These are phyloP conservation scores for Neurospora sp. DNA, from an alignment of 495 filamentous ascomycete species.

Conservation along the genomic window DNA sequence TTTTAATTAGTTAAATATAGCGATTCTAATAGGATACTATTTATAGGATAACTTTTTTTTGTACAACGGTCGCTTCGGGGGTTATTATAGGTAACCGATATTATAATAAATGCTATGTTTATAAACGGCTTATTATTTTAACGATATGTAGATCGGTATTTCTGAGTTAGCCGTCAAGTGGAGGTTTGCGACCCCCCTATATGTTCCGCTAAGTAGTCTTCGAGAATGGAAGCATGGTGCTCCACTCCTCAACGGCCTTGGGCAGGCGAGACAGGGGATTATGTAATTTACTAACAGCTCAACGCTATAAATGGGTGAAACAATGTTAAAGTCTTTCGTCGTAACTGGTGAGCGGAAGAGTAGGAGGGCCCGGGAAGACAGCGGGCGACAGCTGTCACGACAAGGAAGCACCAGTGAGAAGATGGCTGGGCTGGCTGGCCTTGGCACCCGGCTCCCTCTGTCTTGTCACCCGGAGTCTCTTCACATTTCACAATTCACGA, in stretches of 20 bases:
- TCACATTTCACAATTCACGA: not conserved
- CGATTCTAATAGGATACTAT: too few relatives aligned
- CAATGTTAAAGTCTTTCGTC: not conserved
- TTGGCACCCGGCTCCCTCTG: not conserved
- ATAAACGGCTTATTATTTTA: too few relatives aligned
- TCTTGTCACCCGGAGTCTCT: not conserved
- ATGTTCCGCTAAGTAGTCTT: too few relatives aligned
- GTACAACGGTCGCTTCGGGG: too few relatives aligned
- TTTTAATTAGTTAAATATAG: too few relatives aligned
- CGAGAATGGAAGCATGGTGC: not conserved
- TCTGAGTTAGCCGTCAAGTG: too few relatives aligned
- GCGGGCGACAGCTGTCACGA: not conserved
- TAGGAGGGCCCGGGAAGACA: not conserved
- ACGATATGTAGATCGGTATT: too few relatives aligned
- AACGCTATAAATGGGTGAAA: not conserved
- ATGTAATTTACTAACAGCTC: not conserved
- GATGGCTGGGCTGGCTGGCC: not conserved
- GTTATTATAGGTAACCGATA: too few relatives aligned
- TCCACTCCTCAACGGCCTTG: not conserved
- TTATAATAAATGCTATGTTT: too few relatives aligned
- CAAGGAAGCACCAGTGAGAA: not conserved
- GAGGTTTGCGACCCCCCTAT: too few relatives aligned
- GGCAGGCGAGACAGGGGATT: not conserved
- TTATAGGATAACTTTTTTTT: too few relatives aligned
- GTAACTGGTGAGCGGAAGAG: not conserved